Base-by-base conservation (phyloP, 2,329 filamentous ascomycete genomes). In the Fusarium odoratissimum region DNA sequence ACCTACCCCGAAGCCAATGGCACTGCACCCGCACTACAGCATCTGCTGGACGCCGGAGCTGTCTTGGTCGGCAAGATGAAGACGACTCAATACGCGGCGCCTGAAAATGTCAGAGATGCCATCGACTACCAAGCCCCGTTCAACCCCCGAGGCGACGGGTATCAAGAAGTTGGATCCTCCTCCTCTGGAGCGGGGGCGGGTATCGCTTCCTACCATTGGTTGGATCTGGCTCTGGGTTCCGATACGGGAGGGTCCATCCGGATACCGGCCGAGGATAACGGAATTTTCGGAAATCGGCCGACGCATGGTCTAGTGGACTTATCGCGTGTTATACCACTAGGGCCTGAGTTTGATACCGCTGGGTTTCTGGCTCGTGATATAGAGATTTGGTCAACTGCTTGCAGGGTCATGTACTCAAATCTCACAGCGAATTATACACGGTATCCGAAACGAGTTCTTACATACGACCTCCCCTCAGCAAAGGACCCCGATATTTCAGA, bases 71-170 rank as follows among this genome's bases (percentile, higher is more conserved):
- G 58, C 17, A 60, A 56, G 14, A 17, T 42, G 14, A 56, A 56
- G 14, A 60, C 31, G 5, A 60, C 35, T 1, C 48, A 56, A 21
- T 60, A 56, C 11, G 58, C 48, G 2, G 48, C 35, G 7, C 37
- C 48, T 0, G 58, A 60, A 10, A 42, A 56, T 3, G 28, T 16
- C 7, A n/a, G 35, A 8, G 58, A 60, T 3, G 35, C 38, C 16
- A 37, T 44, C 6, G 58, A 42, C 58, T 60, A 56, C 1, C 58
- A 56, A 7, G 38, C 38, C 0, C 58, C 58, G 1, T 60, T 41
- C 17, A 60, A 60, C 10, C 58, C 48, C 6, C 38, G 58, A 42
- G 58, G 37, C 8, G 58, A 60, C 17, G 58, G 58, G 4, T 56
- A 56, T 17, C 48, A 56, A n/a, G 35, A 41, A 8, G 37, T 30